A percentile compares a stretch with the other conserved stretches of the same genome.
phyloP scores from a whole-genome alignment of 129 eudicot species.

The Oenanthe sinensis region DNA sequence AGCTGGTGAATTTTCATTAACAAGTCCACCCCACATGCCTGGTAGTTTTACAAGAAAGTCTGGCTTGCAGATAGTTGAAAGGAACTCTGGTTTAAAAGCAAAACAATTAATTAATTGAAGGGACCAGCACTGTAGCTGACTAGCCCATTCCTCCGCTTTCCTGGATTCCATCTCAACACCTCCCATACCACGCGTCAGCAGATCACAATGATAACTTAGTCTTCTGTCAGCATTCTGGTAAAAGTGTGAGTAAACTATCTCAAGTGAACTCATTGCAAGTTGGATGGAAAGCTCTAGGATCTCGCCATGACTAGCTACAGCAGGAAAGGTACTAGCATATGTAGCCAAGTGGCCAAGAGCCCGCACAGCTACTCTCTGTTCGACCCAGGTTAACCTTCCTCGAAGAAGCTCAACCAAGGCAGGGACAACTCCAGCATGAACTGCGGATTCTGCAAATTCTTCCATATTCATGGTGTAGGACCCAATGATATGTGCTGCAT shows the following conservation, averaged over 20 bases:
- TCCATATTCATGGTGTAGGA: conserved; percentile 99
- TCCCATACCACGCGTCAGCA: conserved; percentile 97
- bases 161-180: conserved; percentile 99
- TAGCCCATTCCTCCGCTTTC: conserved; percentile 99
- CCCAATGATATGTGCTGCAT: conserved; percentile 96
- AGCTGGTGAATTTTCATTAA: conserved; percentile 95
- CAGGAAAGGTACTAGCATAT: conserved; percentile 69
- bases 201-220: conserved; percentile 89
- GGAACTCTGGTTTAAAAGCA: conserved; percentile 87
- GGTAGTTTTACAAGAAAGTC: conserved; percentile 85
- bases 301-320: conserved; percentile 85
- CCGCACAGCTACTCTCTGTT: conserved; percentile 92
- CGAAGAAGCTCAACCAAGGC: conserved; percentile 90
- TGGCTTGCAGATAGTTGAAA: conserved; percentile 70
- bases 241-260: conserved; percentile 90
- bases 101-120: conserved; percentile 95
- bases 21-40: conserved; percentile 99
- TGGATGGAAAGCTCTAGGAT: conserved; percentile 90
- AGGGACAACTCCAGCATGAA: conserved; percentile 86
- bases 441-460: conserved; percentile 80
- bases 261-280: conserved; percentile 88
- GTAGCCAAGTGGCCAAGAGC: conserved; percentile 97
- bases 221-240: conserved; percentile 81
- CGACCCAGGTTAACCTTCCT: conserved; percentile 97
- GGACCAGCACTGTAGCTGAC: conserved; percentile 98